phyloP scores from a whole-genome alignment of 2,329 filamentous ascomycete species.

The Didymella glomerata region DNA sequence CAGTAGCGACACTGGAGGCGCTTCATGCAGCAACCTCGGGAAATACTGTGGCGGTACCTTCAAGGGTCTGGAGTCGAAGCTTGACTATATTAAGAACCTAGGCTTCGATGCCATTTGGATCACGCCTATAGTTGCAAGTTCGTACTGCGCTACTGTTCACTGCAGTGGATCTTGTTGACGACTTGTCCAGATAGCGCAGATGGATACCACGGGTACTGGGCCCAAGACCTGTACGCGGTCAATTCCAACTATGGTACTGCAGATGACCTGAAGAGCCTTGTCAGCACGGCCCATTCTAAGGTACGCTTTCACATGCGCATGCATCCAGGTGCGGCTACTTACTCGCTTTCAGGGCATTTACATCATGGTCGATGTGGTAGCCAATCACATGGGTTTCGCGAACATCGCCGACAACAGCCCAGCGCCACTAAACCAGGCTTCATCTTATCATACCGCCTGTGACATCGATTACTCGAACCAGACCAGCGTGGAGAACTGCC shows the following conservation, averaged over 20 bases:
- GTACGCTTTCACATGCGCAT: slow-evolving; percentile 41
- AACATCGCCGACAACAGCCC: slow-evolving; percentile 41
- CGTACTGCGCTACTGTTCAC: background rate
- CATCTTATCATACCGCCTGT: slow-evolving; percentile 40
- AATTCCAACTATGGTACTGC: slow-evolving; percentile 61
- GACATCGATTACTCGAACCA: slow-evolving; percentile 46
- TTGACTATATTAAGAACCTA: slow-evolving; percentile 62
- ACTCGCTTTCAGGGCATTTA: slow-evolving; percentile 48
- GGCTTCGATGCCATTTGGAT: slow-evolving; percentile 62
- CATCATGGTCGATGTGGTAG: slow-evolving; percentile 62
- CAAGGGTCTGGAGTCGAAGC: slow-evolving; percentile 57
- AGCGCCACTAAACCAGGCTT: slow-evolving; percentile 38
- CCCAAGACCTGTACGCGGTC: slow-evolving; percentile 57
- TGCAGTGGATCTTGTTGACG: slow-evolving; percentile 6
- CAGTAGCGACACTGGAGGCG: slow-evolving; percentile 45
- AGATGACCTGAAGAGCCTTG: slow-evolving; percentile 58
- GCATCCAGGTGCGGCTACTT: slow-evolving; percentile 1
- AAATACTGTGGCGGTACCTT: slow-evolving; percentile 63
- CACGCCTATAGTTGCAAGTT: slow-evolving; percentile 49
- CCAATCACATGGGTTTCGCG: slow-evolving; percentile 56
- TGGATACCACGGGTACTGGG: slow-evolving; percentile 63
- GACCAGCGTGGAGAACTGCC: slow-evolving; percentile 42
- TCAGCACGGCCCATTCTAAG: slow-evolving; percentile 56
- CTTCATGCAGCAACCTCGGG: slow-evolving; percentile 41
- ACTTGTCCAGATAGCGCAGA: slow-evolving; percentile 47